Conservation (phyloP, 371 early-diverging fungal species). For the Parasitella parasitica region DNA sequence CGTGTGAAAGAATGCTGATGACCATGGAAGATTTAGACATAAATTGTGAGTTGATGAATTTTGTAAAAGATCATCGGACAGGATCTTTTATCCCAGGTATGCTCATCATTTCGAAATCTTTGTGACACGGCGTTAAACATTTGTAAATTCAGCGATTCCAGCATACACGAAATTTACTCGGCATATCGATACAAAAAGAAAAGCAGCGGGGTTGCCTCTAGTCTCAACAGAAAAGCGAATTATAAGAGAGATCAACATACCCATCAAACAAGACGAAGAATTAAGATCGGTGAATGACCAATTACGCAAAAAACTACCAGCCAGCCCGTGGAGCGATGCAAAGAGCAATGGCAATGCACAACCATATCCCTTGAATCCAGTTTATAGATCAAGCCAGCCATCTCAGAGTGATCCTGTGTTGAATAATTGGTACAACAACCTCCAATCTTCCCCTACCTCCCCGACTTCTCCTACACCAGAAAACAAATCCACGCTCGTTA, state of each 20-base stretch:
- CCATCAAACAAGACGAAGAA: slow-evolving; percentile 4
- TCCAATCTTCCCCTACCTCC: neutral
- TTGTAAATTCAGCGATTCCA: neutral
- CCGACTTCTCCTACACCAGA: neutral
- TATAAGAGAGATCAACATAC: slow-evolving; percentile 8
- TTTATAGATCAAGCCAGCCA: slow-evolving; percentile 1
- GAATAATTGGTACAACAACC: neutral
- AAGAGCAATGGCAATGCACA: neutral
- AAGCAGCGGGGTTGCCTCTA: neutral
- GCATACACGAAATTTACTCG: slow-evolving; percentile 6
- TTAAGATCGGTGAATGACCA: slow-evolving; percentile 9
- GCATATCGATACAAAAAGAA: neutral
- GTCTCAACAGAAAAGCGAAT: neutral
- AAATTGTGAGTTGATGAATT: neutral
- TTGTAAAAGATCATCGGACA: slow-evolving; percentile 2
- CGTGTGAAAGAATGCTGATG: slow-evolving; percentile 1
- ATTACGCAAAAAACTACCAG: neutral
- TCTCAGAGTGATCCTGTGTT: slow-evolving; percentile 8
- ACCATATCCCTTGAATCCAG: slow-evolving; percentile 2
- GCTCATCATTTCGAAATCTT: neutral
- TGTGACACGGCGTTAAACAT: neutral
- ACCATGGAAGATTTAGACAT: slow-evolving; percentile 5
- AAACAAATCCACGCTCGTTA: neutral
- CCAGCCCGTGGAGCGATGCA: neutral
- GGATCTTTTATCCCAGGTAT: slow-evolving; percentile 8